Evolutionary conservation across 2,329 filamentous ascomycete genomes (phyloP).

Genomic region (Aspergillus niger): DNA sequence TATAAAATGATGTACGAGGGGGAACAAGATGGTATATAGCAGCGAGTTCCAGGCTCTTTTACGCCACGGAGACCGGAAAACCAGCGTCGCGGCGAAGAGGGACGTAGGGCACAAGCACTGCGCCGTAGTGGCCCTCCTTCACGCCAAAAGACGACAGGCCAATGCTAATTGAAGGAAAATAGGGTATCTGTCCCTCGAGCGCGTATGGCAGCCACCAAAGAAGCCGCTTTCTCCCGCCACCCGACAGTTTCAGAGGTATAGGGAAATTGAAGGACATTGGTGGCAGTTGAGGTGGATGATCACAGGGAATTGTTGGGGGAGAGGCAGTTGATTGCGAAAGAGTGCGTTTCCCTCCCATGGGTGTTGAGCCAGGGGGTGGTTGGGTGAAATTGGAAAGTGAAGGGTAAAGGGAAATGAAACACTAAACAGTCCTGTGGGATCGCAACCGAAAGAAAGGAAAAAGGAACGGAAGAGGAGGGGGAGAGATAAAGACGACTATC

Average conservation of each 20-base stretch:
- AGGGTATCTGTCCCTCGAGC: not conserved
- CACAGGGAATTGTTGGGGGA: not conserved
- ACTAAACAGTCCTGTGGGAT: conserved; percentile 13
- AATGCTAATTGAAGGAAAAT: not conserved
- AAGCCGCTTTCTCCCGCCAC: not conserved
- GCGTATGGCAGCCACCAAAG: not conserved
- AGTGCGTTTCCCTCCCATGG: not conserved
- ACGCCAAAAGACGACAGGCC: not conserved
- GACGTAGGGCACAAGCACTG: conserved; percentile 1
- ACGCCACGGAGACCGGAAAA: not conserved
- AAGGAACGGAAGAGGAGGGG: not conserved
- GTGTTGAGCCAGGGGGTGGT: not conserved
- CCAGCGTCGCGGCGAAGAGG: not conserved
- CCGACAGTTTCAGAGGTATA: not conserved
- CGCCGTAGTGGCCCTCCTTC: conserved; percentile 7
- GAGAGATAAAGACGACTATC: not conserved
- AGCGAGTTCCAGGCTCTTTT: not conserved
- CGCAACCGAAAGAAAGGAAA: conserved; percentile 9
- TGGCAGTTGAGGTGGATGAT: not conserved
- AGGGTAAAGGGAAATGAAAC: conserved; percentile 3
- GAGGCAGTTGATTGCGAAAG: not conserved
- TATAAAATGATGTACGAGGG: not conserved
- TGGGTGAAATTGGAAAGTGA: conserved; percentile 2
- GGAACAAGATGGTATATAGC: not conserved
- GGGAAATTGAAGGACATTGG: not conserved